Conservation (phyloP, 169 alveolate genomes). For the Cryptosporidium bovis region DNA sequence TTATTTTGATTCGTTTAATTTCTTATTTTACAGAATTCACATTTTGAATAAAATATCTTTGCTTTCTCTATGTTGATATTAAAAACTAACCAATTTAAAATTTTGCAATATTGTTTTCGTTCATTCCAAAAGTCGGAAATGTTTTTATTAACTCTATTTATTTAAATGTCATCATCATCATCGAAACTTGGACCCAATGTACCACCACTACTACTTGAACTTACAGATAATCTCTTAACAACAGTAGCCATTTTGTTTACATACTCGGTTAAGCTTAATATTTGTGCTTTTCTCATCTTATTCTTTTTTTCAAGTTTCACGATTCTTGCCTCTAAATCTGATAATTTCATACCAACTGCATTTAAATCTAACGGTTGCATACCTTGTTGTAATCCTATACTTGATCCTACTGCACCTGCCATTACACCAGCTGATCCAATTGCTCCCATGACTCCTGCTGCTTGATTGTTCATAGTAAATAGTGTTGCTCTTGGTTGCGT, state of each 20-base stretch:
- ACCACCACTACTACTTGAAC: neutral
- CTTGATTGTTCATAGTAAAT: neutral
- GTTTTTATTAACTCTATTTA: neutral
- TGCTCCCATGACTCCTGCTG: neutral
- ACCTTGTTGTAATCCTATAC: too few species aligned
- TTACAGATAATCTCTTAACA: neutral
- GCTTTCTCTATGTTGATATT: too few species aligned
- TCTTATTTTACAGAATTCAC: too few species aligned
- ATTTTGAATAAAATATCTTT: too few species aligned
- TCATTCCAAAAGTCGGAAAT: too few species aligned
- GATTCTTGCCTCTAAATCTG: conserved; percentile 3
- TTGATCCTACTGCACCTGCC: too few species aligned
- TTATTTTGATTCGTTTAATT: too few species aligned
- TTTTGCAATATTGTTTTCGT: too few species aligned
- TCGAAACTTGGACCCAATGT: conserved; percentile 4
- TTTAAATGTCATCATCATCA: neutral
- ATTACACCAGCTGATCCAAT: neutral
- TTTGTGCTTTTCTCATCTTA: conserved; percentile 9
- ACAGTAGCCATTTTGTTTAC: neutral
- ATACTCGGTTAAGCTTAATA: neutral
- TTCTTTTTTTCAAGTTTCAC: neutral
- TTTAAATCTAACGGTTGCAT: too few species aligned
- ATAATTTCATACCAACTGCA: neutral
- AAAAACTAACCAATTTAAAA: too few species aligned
- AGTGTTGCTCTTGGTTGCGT: conserved; percentile 15